These are phyloP conservation scores for Staphylotrichum longicolle DNA, from an alignment of 495 filamentous ascomycete species.

Conservation along the genomic window DNA sequence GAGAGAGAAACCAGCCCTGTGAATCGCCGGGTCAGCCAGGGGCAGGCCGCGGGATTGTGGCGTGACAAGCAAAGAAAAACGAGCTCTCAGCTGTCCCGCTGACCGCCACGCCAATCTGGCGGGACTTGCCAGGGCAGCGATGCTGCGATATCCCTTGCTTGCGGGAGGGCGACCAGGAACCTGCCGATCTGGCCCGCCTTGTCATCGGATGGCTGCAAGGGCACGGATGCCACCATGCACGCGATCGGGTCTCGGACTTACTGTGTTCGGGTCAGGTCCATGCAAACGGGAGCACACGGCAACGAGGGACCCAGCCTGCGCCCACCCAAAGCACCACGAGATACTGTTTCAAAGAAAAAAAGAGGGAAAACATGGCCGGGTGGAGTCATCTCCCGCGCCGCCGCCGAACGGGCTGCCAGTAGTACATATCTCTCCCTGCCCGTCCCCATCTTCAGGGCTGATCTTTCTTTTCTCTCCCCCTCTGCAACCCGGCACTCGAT, in stretches of 20 bases:
- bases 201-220: slow-evolving; percentile 6
- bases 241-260: slow-evolving; percentile 6
- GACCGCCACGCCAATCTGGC: slow-evolving; percentile 5
- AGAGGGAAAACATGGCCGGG: neutral
- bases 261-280: neutral
- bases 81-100: neutral
- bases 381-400: neutral
- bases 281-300: neutral
- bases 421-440: slow-evolving; percentile 5
- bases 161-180: too few species aligned
- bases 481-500: too few species aligned
- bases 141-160: too few species aligned
- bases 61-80: neutral
- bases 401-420: neutral
- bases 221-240: slow-evolving; percentile 8
- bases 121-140: neutral
- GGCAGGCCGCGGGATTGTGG: neutral
- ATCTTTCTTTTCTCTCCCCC: neutral
- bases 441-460: neutral
- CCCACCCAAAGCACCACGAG: neutral
- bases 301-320: neutral
- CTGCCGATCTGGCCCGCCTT: neutral
- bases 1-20: neutral
- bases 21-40: too few species aligned
- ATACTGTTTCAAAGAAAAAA: too few species aligned